Evolutionary conservation across 2,329 filamentous ascomycete species (phyloP).

Genomic region (Chrysoporthe austroafricana): DNA sequence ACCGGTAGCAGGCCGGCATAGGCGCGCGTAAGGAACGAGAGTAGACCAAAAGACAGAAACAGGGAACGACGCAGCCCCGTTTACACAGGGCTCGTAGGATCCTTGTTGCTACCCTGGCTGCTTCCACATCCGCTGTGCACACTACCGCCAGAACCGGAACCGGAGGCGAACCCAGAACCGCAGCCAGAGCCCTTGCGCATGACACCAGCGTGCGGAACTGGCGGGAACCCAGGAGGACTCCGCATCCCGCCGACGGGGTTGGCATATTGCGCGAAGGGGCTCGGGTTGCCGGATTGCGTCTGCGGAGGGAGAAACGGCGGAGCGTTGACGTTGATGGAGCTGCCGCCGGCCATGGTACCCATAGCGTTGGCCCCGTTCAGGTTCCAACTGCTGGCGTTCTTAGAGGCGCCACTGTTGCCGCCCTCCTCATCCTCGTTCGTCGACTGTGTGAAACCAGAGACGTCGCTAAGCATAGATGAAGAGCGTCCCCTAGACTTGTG

Average conservation of each 20-base stretch:
- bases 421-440: slow-evolving; percentile 55
- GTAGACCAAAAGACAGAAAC: neutral
- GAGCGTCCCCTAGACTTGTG: slow-evolving; percentile 59
- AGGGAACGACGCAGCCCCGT: slow-evolving; percentile 1
- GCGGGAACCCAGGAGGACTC: slow-evolving; percentile 24
- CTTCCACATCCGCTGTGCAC: slow-evolving; percentile 49
- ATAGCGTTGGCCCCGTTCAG: slow-evolving; percentile 12
- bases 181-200: slow-evolving; percentile 27
- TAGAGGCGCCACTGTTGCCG: slow-evolving; percentile 29
- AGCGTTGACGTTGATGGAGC: slow-evolving; percentile 34
- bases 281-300: slow-evolving; percentile 21
- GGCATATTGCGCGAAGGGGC: slow-evolving; percentile 26
- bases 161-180: slow-evolving; percentile 21
- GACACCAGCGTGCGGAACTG: slow-evolving; percentile 28
- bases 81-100: slow-evolving; percentile 54
- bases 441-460: slow-evolving; percentile 69
- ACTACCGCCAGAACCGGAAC: slow-evolving; percentile 31
- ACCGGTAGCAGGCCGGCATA: neutral
- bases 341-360: slow-evolving; percentile 22
- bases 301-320: slow-evolving; percentile 30
- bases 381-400: slow-evolving; percentile 29
- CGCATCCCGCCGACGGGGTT: slow-evolving; percentile 23
- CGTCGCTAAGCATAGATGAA: slow-evolving; percentile 68
- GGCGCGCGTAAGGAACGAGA: neutral
- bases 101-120: slow-evolving; percentile 51